Evolutionary conservation across 1,284 basidiomycete species (phyloP), one percentile per base, ranked within the genome.

Genomic region (Malassezia arunalokei): DNA sequence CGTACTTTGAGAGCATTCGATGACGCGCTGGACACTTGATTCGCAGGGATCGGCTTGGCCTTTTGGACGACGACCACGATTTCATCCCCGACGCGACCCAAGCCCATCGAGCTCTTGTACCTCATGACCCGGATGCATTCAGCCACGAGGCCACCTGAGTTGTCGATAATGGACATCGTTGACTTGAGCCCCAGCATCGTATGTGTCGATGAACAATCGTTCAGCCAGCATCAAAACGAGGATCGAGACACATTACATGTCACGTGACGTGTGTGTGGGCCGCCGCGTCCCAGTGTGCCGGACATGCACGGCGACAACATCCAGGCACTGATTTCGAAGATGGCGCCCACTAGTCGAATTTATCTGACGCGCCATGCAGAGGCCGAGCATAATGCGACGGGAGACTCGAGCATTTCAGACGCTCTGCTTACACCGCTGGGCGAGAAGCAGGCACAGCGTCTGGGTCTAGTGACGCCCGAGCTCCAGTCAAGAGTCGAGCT

Each of bases 61-160:
- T 83, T 83, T 74, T 94, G 87, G 62, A 99, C 83, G 54, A 99
- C 91, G 55, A 90, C 91, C 57, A 95, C 89, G 57, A 96, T 89
- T 75, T 96, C 92, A 77, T 99, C 94, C 43, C 92, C 92, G 76
- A 80, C 77, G 24, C 76, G 74, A 5, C 71, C 94, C 81, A 77
- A 87, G 80, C 81, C 88, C 40, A 73, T 73, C 80, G 77, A 87
- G 37, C 75, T 87, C 76, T 95, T 96, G 75, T 87, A 84, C 76
- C 95, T 94, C 56, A 96, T 79, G 20, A 98, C 83, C 74, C 98
- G 95, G 74, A 99, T 88, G 69, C 91, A 94, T 78, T 96, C 92
- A 38, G 92, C 85, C 54, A 94, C 78, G 58, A 96, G 79, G 2
- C 87, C 92, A 51, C 92, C 92, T n/a, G 92, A 92, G 77, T 98